Evolutionary conservation across 2,329 filamentous ascomycete species (phyloP).

Genomic region (Cyphellophora europaea): DNA sequence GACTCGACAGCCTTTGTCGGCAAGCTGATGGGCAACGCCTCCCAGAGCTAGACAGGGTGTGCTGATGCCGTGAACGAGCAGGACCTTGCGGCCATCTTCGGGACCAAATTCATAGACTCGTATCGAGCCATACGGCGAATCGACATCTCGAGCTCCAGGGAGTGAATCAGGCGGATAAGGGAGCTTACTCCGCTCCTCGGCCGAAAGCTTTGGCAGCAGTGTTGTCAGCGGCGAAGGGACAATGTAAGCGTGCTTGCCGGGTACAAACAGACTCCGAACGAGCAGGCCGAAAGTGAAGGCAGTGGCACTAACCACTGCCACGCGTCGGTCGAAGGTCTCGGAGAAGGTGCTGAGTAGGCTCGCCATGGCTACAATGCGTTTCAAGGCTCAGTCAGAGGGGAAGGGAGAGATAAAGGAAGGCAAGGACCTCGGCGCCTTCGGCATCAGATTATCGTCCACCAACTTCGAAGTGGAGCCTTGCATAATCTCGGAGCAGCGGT

Average conservation of each 20-base stretch:
- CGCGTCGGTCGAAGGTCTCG: not conserved
- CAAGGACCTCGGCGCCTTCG: no score
- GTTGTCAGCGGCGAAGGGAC: slow-evolving; percentile 26
- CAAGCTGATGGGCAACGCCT: slow-evolving; percentile 57
- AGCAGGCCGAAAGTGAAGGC: slow-evolving; percentile 1
- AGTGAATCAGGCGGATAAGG: slow-evolving; percentile 63
- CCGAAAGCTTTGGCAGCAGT: slow-evolving; percentile 25
- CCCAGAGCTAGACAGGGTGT: slow-evolving; percentile 65
- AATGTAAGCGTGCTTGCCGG: slow-evolving; percentile 2
- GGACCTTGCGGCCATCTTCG: slow-evolving; percentile 57
- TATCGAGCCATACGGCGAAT: slow-evolving; percentile 53
- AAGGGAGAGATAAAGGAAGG: no score
- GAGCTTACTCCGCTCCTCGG: slow-evolving; percentile 28
- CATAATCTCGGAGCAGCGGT: no score
- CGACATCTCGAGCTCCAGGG: slow-evolving; percentile 59
- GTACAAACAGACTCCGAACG: not conserved
- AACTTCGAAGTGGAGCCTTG: no score
- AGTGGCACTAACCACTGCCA: not conserved
- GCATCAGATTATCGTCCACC: no score
- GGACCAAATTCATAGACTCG: slow-evolving; percentile 76
- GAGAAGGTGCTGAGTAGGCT: not conserved
- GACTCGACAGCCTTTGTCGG: slow-evolving; percentile 59
- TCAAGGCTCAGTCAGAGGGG: no score
- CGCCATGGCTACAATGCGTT: no score
- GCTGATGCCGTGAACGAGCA: slow-evolving; percentile 73